Base-by-base conservation (phyloP, 2,329 filamentous ascomycete genomes). In the Verticillium isaacii region DNA sequence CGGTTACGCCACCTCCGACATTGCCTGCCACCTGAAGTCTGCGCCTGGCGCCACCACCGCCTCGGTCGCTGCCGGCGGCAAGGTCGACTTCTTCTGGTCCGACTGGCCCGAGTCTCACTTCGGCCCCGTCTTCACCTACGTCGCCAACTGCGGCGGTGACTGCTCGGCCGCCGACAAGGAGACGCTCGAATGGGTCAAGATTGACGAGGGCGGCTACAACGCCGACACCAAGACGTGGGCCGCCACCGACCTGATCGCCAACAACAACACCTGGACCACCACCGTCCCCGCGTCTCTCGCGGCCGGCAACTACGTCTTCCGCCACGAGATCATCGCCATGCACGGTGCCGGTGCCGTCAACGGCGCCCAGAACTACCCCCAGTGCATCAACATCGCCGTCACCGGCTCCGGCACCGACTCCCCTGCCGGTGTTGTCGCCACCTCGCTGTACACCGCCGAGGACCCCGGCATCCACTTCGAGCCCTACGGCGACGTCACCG, bases 121-220 rank as follows among this genome's bases (percentile, higher is more conserved):
- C 37, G 78, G 82, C 0, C 86, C 87, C 9, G 82, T 89, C 67
- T 80, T 89, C 65, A 82, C 82, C 71, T 89, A 89, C 76, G 75
- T 89, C 17, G 87, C 87, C 61, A 80, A 79, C 67, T 87, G 84
- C 74, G 75, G 78, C 37, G 84, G 81, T 25, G 80, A 86, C 71
- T 88, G 84, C 72, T 76, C 81, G 41, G 71, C 72, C 0, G 83
- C 81, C 61, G 80, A 84, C 72, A 83, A 85, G 72, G 74, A 72
- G 2, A 69, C 74, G 5, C 78, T 89, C 34, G 73, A 82, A 65
- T 89, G 83, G 73, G 85, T 87, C 80, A 90, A 90, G 80, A 88
- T 89, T 62, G 80, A 82, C 45, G 80, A 80, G 61, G 77, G 72
- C 37, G 87, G 86, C 62, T 78, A 85, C 65, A 74, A 82, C 63